phyloP scores from a whole-genome alignment of 2,329 filamentous ascomycete species.

The Sporothrix phasma region DNA sequence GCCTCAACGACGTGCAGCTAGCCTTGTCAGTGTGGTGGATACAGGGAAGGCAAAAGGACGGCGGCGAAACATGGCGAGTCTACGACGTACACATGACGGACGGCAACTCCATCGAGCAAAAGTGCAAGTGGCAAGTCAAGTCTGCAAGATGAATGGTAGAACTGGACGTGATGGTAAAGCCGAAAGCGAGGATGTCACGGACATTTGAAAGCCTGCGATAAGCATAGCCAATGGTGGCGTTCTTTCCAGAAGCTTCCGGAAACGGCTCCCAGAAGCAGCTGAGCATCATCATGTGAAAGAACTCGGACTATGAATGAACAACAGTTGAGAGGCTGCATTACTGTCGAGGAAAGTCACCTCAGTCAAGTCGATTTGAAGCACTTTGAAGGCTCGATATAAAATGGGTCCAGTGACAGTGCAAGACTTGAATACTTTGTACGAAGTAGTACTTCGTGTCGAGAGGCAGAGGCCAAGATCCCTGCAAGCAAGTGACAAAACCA shows the following conservation, averaged over 20 bases:
- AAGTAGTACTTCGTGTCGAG: constrained; percentile 4
- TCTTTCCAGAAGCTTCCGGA: background rate
- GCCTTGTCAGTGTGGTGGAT: too few species aligned
- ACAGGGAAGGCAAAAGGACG: background rate
- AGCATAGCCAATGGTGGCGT: background rate
- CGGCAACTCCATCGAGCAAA: background rate
- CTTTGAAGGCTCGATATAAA: background rate
- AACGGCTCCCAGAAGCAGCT: background rate
- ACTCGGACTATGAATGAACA: background rate
- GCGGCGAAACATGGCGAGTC: too few species aligned
- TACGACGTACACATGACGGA: background rate
- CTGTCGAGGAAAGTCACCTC: background rate
- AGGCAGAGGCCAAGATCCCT: too few species aligned
- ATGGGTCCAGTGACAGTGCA: background rate
- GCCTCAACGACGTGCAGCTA: too few species aligned
- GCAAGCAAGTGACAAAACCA: too few species aligned
- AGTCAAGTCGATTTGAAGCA: background rate
- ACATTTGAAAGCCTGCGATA: background rate
- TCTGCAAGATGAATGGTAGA: too few species aligned
- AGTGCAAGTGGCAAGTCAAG: background rate
- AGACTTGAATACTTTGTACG: constrained; percentile 4
- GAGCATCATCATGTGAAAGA: background rate
- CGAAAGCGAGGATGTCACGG: too few species aligned
- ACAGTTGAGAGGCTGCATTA: background rate
- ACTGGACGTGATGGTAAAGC: too few species aligned